These are phyloP conservation scores for Epichloe sp. DNA, from an alignment of 2,329 filamentous ascomycete species.

Conservation along the genomic window DNA sequence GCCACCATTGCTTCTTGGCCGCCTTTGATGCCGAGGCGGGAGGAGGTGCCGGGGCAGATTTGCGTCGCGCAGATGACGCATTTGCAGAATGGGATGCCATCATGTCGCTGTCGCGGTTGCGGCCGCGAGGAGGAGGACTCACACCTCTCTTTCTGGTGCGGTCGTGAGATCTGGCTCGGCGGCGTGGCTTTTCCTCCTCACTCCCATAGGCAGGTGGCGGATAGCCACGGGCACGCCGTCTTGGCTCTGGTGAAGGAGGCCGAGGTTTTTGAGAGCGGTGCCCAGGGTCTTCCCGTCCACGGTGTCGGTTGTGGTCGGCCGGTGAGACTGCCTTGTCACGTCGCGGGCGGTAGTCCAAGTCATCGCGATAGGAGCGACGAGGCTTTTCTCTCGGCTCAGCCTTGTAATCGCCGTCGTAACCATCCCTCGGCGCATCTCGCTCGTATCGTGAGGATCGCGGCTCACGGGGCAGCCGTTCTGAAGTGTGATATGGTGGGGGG, in stretches of 20 bases:
- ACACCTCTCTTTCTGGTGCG: slow-evolving; percentile 8
- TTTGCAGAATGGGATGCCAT: slow-evolving; percentile 4
- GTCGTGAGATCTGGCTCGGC: slow-evolving; percentile 13
- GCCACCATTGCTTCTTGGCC: slow-evolving; percentile 20
- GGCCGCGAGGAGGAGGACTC: slow-evolving; percentile 10
- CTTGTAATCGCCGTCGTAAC: slow-evolving; percentile 1
- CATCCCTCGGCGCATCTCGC: not conserved
- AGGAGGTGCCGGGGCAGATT: slow-evolving; percentile 6
- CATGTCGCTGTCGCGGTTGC: slow-evolving; percentile 3
- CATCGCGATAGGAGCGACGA: slow-evolving; percentile 4
- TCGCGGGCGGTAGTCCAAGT: slow-evolving; percentile 9
- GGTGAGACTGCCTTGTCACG: slow-evolving; percentile 9
- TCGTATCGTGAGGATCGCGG: not conserved
- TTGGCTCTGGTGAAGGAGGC: slow-evolving; percentile 4
- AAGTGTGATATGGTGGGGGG: slow-evolving; percentile 5
- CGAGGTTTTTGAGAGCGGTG: not conserved
- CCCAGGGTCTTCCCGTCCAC: slow-evolving; percentile 6
- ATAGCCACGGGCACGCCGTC: not conserved
- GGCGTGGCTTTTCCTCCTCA: slow-evolving; percentile 10
- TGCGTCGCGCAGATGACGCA: slow-evolving; percentile 7
- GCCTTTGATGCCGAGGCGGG: slow-evolving; percentile 12
- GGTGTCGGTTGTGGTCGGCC: slow-evolving; percentile 7
- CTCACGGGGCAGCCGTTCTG: slow-evolving; percentile 5
- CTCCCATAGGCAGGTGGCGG: slow-evolving; percentile 7
- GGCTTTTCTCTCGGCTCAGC: not conserved